A percentile compares a stretch with the other conserved stretches of the same genome.
phyloP scores from a whole-genome alignment of 225 moss, liverwort and hornwort species.

The Antitrichia curtipendula region DNA sequence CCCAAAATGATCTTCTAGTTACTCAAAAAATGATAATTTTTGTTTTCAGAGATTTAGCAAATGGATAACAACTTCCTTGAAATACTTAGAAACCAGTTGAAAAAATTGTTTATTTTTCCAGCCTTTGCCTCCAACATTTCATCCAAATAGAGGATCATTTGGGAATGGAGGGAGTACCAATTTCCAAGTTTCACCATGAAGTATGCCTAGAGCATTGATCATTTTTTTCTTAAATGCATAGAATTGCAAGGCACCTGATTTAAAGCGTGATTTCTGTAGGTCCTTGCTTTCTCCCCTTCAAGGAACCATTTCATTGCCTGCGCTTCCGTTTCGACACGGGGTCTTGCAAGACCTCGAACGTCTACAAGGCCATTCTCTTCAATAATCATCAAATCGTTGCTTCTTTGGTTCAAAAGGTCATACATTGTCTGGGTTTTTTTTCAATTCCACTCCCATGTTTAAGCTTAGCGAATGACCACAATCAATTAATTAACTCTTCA shows the following conservation, averaged over 20 bases:
- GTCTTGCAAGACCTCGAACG: conserved; percentile 47
- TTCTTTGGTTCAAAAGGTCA: conserved; percentile 58
- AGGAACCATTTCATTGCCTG: conserved; percentile 71
- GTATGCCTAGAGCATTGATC: not conserved
- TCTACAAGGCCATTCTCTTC: conserved; percentile 63
- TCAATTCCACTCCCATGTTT: not conserved
- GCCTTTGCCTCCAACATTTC: not conserved
- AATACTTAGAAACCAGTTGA: not conserved
- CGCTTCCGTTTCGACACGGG: conserved; percentile 46
- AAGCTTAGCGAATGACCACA: not conserved
- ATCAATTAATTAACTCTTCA: not conserved
- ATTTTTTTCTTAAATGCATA: not conserved
- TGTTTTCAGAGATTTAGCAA: not conserved
- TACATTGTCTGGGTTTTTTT: conserved; percentile 41
- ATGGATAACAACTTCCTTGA: not conserved
- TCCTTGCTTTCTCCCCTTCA: conserved; percentile 75
- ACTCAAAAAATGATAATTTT: not conserved
- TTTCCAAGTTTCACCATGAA: not conserved
- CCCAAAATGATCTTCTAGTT: not conserved
- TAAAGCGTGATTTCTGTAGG: conserved; percentile 41
- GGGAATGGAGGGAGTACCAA: not conserved
- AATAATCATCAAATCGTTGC: conserved; percentile 42
- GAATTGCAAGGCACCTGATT: conserved; percentile 39
- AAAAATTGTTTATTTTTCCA: not conserved
- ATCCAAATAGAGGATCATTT: not conserved